Evolutionary conservation across 2,329 filamentous ascomycete genomes (phyloP).

Genomic region (Aureobasidium sp.): DNA sequence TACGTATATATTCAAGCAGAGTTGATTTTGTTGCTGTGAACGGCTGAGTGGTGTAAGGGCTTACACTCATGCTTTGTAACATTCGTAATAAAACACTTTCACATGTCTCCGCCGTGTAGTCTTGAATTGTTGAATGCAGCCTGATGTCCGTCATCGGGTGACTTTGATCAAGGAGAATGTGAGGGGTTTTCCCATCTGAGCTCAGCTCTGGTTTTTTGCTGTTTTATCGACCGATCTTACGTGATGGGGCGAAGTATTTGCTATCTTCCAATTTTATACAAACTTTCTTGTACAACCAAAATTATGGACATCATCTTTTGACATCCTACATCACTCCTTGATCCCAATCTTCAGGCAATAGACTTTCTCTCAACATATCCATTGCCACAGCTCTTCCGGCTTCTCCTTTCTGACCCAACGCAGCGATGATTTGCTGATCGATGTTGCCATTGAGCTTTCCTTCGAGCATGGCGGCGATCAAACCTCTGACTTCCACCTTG

Average conservation of each 20-base stretch:
- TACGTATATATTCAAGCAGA: background rate
- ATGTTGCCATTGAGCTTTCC: background rate
- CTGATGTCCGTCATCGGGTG: background rate
- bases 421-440: background rate
- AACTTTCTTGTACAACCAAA: background rate
- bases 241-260: background rate
- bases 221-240: too few species aligned
- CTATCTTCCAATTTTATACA: background rate
- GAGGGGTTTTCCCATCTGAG: background rate
- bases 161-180: background rate
- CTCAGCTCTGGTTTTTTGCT: background rate
- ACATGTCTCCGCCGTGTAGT: background rate
- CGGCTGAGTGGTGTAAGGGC: background rate
- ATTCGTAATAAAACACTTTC: background rate
- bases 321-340: background rate
- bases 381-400: background rate
- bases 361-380: conserved; percentile 15
- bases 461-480: conserved; percentile 13
- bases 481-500: conserved; percentile 19
- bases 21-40: background rate
- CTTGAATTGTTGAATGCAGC: background rate
- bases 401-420: background rate
- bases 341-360: conserved; percentile 11
- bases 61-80: background rate
- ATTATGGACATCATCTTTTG: background rate